These are phyloP conservation scores for Haplosporangium sp. DNA, from an alignment of 371 early-diverging fungal species.

Conservation along the genomic window DNA sequence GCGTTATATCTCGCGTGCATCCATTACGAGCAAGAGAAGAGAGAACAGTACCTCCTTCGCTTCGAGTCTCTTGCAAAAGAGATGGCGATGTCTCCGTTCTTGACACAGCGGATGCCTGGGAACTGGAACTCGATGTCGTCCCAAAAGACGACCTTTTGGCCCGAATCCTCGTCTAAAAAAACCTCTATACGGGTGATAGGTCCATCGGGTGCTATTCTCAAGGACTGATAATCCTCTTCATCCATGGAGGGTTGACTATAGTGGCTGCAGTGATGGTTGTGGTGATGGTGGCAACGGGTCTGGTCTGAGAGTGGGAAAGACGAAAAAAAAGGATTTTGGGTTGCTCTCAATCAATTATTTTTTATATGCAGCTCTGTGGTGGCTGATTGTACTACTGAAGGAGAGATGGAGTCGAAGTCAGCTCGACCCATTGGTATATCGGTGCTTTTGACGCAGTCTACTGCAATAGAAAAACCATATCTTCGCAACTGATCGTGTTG, in stretches of 20 bases:
- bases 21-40: not conserved
- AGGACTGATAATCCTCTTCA: constrained; percentile 17
- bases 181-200: constrained; percentile 16
- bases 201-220: constrained; percentile 15
- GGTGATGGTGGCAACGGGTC: too few species aligned
- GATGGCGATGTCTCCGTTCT: constrained; percentile 18
- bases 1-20: not conserved
- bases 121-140: constrained; percentile 39
- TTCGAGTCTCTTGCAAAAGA: constrained; percentile 22
- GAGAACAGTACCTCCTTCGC: constrained; percentile 13
- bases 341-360: too few species aligned
- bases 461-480: too few species aligned
- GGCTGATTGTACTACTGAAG: too few species aligned
- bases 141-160: constrained; percentile 27
- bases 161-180: constrained; percentile 19
- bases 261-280: not conserved
- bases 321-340: too few species aligned
- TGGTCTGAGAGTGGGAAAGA: too few species aligned
- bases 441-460: too few species aligned
- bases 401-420: too few species aligned
- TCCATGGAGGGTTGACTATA: constrained; percentile 5
- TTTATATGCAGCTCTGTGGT: too few species aligned
- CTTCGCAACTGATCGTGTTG: too few species aligned
- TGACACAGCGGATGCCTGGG: constrained; percentile 31
- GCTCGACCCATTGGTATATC: too few species aligned